These are phyloP conservation scores for Chaetomium olivaceum DNA, from an alignment of 2,329 filamentous ascomycete species.

Conservation along the genomic window DNA sequence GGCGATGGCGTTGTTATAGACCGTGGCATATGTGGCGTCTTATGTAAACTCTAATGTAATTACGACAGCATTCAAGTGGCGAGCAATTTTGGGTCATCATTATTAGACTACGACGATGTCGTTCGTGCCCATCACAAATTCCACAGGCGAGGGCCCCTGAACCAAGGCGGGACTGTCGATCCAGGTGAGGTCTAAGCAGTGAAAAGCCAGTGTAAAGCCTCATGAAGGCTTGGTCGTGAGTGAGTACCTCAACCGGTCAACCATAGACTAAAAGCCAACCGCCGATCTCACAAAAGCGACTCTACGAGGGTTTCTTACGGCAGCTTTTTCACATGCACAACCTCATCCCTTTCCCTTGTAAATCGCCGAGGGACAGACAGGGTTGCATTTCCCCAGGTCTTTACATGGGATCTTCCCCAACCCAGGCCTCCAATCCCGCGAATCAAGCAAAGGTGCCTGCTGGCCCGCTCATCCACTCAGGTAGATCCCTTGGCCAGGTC, in stretches of 20 bases:
- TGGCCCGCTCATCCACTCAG: constrained; percentile 7
- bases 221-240: too few relatives aligned
- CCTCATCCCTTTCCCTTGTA: not conserved
- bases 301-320: too few relatives aligned
- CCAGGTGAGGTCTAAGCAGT: too few relatives aligned
- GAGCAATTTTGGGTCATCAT: not conserved
- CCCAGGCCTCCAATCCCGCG: not conserved
- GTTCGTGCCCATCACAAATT: not conserved
- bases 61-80: not conserved
- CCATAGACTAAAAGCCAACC: too few relatives aligned
- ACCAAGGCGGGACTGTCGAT: too few relatives aligned
- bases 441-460: constrained; percentile 5
- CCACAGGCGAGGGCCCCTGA: too few relatives aligned
- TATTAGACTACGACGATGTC: not conserved
- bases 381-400: constrained; percentile 18
- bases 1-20: not conserved
- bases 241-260: too few relatives aligned
- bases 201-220: too few relatives aligned
- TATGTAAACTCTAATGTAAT: constrained; percentile 9
- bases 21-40: not conserved
- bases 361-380: constrained; percentile 12
- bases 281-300: too few relatives aligned
- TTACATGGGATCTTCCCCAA: constrained; percentile 7
- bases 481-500: constrained; percentile 10
- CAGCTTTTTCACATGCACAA: constrained; percentile 13